Percentiles rank a stretch among this genome's conserved stretches.
Conservation (phyloP, 129 eudicot genomes). For the Tagetes erecta region DNA sequence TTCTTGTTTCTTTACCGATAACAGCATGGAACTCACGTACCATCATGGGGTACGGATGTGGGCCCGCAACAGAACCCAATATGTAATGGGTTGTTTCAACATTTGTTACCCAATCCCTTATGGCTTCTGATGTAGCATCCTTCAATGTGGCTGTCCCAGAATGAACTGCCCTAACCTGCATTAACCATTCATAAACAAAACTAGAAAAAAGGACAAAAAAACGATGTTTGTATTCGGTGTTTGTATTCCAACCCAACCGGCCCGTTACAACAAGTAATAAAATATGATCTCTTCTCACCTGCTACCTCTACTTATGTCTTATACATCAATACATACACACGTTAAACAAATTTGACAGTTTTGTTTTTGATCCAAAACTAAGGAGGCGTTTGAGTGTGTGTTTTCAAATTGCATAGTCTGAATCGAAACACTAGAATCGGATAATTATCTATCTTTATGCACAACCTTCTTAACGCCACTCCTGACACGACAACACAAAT, state of each 20-base stretch:
- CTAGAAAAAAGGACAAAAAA: neutral
- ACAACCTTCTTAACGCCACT: neutral
- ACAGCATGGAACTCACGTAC: constrained; percentile 44
- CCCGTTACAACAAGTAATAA: neutral
- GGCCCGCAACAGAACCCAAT: constrained; percentile 43
- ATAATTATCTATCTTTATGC: neutral
- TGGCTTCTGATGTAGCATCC: constrained; percentile 95
- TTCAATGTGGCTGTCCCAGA: constrained; percentile 92
- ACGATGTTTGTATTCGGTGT: no score
- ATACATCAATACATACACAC: neutral
- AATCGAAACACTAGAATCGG: neutral
- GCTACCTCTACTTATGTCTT: neutral
- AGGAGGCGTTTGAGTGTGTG: neutral
- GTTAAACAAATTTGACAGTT: neutral
- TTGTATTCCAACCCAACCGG: neutral
- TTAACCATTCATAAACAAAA: neutral
- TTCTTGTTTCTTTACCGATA: constrained; percentile 75
- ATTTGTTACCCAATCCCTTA: constrained; percentile 91
- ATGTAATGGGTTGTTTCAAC: constrained; percentile 64
- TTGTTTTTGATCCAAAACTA: neutral
- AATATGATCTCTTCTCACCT: neutral
- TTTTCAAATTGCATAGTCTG: neutral
- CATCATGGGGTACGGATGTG: constrained; percentile 46
- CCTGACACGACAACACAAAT: neutral
- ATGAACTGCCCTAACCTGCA: constrained; percentile 82